Percentiles rank a stretch among this genome's conserved stretches.
Conservation (phyloP, 2,329 filamentous ascomycete species). For the Onygenales sp. region DNA sequence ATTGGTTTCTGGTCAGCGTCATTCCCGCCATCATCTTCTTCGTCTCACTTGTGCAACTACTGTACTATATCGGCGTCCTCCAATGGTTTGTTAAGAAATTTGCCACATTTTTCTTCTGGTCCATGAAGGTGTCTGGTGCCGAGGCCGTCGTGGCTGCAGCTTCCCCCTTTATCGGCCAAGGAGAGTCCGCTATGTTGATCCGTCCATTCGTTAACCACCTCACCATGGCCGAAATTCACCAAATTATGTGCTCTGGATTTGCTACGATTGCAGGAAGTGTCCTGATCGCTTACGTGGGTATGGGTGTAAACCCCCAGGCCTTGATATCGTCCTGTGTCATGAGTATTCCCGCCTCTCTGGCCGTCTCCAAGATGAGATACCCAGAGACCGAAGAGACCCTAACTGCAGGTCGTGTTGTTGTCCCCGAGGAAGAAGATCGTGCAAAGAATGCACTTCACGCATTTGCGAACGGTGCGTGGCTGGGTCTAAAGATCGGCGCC, state of each 20-base stretch:
- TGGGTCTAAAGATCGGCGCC: conserved; percentile 76
- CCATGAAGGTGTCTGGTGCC: conserved; percentile 74
- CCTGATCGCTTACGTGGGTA: conserved; percentile 71
- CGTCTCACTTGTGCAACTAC: conserved; percentile 78
- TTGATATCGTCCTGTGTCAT: conserved; percentile 89
- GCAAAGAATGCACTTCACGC: conserved; percentile 76
- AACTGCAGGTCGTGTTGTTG: conserved; percentile 69
- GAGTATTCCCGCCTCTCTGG: conserved; percentile 85
- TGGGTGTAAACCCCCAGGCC: conserved; percentile 76
- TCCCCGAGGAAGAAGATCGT: conserved; percentile 60
- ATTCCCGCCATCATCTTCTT: conserved; percentile 96
- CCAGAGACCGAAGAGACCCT: conserved; percentile 81
- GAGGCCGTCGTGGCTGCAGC: conserved; percentile 91
- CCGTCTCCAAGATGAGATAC: conserved; percentile 80
- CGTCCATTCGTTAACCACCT: conserved; percentile 76
- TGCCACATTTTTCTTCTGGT: conserved; percentile 86
- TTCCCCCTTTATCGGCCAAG: conserved; percentile 88
- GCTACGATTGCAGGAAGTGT: conserved; percentile 87
- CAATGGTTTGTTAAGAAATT: conserved; percentile 89
- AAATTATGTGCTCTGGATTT: conserved; percentile 87
- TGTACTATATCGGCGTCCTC: conserved; percentile 70
- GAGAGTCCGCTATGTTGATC: conserved; percentile 88
- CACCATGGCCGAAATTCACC: conserved; percentile 80
- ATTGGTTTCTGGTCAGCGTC: conserved; percentile 67
- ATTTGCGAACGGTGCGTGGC: conserved; percentile 74